These are phyloP conservation scores for Fusarium phyllophilum DNA, from an alignment of 2,329 filamentous ascomycete species.

Conservation along the genomic window DNA sequence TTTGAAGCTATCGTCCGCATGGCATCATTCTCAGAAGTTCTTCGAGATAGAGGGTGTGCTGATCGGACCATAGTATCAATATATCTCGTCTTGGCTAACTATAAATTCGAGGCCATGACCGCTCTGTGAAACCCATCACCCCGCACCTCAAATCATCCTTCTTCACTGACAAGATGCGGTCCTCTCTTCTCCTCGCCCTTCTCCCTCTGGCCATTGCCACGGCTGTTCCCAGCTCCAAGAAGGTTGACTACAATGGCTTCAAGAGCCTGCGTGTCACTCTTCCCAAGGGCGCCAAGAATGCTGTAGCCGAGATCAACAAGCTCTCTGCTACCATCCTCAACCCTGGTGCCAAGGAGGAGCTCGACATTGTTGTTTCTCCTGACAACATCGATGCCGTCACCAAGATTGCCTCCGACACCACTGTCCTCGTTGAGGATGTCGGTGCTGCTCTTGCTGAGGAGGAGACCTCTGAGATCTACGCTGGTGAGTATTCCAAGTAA, in stretches of 20 bases:
- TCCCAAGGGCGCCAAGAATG: conserved; percentile 15
- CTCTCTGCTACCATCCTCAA: conserved; percentile 29
- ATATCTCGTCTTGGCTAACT: neutral
- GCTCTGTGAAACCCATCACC: neutral
- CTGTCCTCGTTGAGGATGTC: conserved; percentile 32
- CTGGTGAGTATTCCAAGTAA: neutral
- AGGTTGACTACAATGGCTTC: conserved; percentile 35
- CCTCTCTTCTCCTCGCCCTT: conserved; percentile 13
- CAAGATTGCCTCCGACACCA: conserved; percentile 17
- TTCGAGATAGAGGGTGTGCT: neutral
- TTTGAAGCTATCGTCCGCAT: conserved; percentile 24
- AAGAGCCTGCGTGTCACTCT: conserved; percentile 33
- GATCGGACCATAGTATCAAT: neutral
- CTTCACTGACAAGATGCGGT: conserved; percentile 18
- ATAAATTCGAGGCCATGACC: conserved; percentile 1
- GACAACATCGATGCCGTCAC: conserved; percentile 28
- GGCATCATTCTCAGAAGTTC: conserved; percentile 30
- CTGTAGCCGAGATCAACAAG: conserved; percentile 19
- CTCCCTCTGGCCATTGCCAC: conserved; percentile 21
- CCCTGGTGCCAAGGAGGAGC: conserved; percentile 19
- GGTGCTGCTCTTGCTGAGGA: conserved; percentile 27
- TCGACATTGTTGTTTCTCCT: conserved; percentile 28
- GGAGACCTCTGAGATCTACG: conserved; percentile 17
- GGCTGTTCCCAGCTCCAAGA: conserved; percentile 28
- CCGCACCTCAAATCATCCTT: conserved; percentile 10